Conservation (phyloP, 805 yeast species). For the Kazachstania africana region DNA sequence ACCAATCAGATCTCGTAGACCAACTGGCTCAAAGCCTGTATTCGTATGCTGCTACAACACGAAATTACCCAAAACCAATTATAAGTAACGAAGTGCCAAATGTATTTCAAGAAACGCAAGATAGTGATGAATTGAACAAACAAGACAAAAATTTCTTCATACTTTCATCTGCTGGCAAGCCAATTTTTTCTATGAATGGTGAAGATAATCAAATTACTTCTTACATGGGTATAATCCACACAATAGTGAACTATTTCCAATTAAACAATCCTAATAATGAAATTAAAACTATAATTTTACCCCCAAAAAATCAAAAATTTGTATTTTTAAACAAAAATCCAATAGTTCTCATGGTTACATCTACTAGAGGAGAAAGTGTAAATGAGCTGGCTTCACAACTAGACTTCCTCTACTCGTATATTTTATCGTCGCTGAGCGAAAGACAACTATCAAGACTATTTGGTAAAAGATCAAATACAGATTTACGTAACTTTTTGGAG, state of each 20-base stretch:
- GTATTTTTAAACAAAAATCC: conserved; percentile 57
- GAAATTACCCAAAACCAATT: conserved; percentile 7
- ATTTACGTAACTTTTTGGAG: conserved; percentile 63
- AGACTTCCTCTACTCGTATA: conserved; percentile 59
- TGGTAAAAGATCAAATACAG: conserved; percentile 64
- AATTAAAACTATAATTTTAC: conserved; percentile 35
- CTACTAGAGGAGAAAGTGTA: conserved; percentile 42
- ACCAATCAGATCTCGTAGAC: conserved; percentile 2
- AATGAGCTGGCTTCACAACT: conserved; percentile 49
- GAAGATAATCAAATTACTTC: conserved; percentile 51
- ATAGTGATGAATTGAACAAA: background rate
- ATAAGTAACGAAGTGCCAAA: conserved; percentile 24
- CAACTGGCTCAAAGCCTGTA: conserved; percentile 13
- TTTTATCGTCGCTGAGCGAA: conserved; percentile 74
- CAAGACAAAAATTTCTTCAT: conserved; percentile 61
- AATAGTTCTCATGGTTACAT: conserved; percentile 59
- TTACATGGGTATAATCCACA: conserved; percentile 70
- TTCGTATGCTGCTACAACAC: conserved; percentile 9
- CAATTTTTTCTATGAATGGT: conserved; percentile 71
- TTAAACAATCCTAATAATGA: conserved; percentile 25
- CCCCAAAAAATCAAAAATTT: conserved; percentile 25
- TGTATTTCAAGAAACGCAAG: conserved; percentile 7
- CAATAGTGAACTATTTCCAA: conserved; percentile 62
- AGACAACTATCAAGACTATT: conserved; percentile 64
- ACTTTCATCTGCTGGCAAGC: conserved; percentile 78